Base-by-base conservation (phyloP, 2,329 filamentous ascomycete species). In the Arthrocladium fulminans region DNA sequence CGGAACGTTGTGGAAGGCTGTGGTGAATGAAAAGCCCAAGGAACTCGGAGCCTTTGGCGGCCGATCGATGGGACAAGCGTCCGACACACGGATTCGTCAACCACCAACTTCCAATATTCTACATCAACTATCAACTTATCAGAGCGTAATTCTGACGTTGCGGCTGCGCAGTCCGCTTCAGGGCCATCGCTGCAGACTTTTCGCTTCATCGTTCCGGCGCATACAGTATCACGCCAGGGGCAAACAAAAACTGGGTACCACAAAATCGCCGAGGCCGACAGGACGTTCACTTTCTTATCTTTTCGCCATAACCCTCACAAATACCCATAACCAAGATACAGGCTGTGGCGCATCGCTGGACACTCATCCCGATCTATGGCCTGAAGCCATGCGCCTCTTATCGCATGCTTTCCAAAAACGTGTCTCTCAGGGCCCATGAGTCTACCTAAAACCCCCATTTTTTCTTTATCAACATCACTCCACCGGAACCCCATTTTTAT, bases 401-500 rank as follows among this genome's bases (percentile, higher is more conserved):
- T 29, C 40, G 4, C 20, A 23, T 19, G 8, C 22, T 7, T 25
- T 27, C 22, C 9, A 8, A 29, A 27, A 43, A 43, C 40, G 40
- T 43, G 40, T 29, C 9, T 17, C 22, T n/a, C 20, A 29, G 23
- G 40, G 9, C 24, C 40, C 9, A 30, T n/a, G n/a, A n/a, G n/a
- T n/a, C n/a, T n/a, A 13, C 22, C 19, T 25, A 7, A 22, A 43
- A 43, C 12, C 22, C 22, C 9, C 15, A 17, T 7, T 7, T 7
- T 20, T 29, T 29, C 20, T 43, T 43, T 43, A 43, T 43, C 40
- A 29, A 43, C 40, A 12, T 27, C 40, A 43, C 40, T 43, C 40
- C 40, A 43, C 40, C 8, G n/a, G 24, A 7, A 19, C 15, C 22
- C 40, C 35, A 43, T 7, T 27, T 43, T 43, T 43, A 27, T 27